Evolutionary conservation across 108 stramenopile species (phyloP).

Genomic region (Cafeteria roenbergensis): DNA sequence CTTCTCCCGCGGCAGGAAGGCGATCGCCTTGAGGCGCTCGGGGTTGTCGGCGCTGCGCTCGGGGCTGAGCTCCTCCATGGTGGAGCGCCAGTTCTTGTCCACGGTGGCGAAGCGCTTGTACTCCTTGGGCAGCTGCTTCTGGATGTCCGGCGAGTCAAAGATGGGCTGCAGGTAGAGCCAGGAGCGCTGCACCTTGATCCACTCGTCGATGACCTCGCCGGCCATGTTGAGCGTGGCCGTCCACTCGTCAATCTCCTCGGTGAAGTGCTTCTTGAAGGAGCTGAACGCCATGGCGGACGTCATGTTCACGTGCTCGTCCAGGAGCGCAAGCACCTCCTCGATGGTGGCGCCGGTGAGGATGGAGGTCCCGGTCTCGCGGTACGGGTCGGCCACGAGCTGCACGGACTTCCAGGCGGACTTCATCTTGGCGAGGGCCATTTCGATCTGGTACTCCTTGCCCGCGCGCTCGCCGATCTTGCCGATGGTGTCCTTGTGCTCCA

Average conservation of each 20-base stretch:
- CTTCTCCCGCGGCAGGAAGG: constrained; percentile 47
- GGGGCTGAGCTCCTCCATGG: constrained; percentile 34
- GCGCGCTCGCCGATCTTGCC: constrained; percentile 45
- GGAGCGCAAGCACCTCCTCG: constrained; percentile 45
- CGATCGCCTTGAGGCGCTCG: constrained; percentile 23
- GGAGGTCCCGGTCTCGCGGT: constrained; percentile 47
- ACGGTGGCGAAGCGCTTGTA: constrained; percentile 54
- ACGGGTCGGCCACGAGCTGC: constrained; percentile 33
- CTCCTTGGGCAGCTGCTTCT: constrained; percentile 51
- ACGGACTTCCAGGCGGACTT: constrained; percentile 37
- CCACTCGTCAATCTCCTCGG: constrained; percentile 41
- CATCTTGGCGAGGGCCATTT: constrained; percentile 48
- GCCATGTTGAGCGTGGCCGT: constrained; percentile 23
- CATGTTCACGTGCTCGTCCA: constrained; percentile 52
- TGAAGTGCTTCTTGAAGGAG: constrained; percentile 53
- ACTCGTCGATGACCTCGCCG: constrained; percentile 38
- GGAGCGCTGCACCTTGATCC: constrained; percentile 48
- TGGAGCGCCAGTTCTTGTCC: constrained; percentile 52
- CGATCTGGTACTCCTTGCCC: constrained; percentile 55
- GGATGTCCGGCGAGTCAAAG: constrained; percentile 55
- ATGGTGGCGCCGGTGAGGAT: constrained; percentile 39
- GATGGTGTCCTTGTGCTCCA: constrained; percentile 30
- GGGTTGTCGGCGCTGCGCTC: constrained; percentile 40
- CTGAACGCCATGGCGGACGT: constrained; percentile 51
- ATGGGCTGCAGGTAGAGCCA: constrained; percentile 60